A percentile compares a stretch with the other conserved stretches of the same genome.
phyloP scores from a whole-genome alignment of 148 eudicot species.

The Persicaria maculosa region DNA sequence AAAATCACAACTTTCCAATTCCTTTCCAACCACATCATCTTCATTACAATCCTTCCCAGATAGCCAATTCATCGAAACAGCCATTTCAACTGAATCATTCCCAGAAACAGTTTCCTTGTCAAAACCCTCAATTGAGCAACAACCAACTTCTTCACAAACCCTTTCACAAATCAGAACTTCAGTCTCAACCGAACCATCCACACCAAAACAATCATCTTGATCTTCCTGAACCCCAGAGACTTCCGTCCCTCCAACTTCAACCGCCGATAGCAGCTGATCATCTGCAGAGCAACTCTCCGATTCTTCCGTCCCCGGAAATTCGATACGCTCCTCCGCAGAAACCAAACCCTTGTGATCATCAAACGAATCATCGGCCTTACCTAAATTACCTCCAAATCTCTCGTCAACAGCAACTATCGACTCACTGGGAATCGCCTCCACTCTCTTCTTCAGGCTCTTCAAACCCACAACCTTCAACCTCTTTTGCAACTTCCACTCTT shows the following conservation, averaged over 20 bases:
- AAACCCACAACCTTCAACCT: constrained; percentile 21
- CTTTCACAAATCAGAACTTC: not conserved
- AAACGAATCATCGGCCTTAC: not conserved
- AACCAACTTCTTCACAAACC: constrained; percentile 2
- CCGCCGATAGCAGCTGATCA: constrained; percentile 8
- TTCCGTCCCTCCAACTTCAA: not conserved
- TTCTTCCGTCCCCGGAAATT: not conserved
- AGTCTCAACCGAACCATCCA: not conserved
- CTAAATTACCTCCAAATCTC: not conserved
- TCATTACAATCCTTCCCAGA: not conserved
- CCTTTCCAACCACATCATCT: not conserved
- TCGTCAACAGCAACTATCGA: not conserved
- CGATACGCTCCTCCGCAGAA: not conserved
- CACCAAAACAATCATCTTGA: not conserved
- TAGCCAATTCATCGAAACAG: no score
- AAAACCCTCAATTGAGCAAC: no score
- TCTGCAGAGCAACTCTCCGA: constrained; percentile 1
- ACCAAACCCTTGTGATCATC: constrained; percentile 5
- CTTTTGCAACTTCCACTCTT: constrained; percentile 13
- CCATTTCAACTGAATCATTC: no score
- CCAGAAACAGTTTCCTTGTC: no score
- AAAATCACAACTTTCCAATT: not conserved
- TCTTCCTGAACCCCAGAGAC: not conserved
- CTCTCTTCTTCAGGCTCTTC: constrained; percentile 11
- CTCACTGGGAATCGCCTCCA: not conserved